Evolutionary conservation across 176 grass and related monocot genomes (phyloP), one percentile per base, ranked within the genome.

Genomic region (Alopecurus myosuroides): DNA sequence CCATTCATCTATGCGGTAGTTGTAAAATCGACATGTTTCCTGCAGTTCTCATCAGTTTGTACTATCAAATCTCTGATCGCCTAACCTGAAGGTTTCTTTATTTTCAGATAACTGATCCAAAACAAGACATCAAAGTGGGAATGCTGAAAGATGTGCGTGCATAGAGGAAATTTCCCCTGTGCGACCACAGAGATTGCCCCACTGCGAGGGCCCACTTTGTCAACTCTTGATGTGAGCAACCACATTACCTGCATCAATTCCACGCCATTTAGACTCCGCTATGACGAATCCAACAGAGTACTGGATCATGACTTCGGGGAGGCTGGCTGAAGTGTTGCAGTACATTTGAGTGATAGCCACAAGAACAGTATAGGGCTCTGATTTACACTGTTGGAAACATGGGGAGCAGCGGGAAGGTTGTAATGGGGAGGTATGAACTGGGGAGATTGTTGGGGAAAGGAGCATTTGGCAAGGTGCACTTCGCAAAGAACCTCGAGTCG

Each of bases 121-220:
- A 68, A 66, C 35, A 83, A 61, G 9, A 45, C 81, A 11, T 11
- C 28, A 72, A 84, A 87, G 62, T 68, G 80, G 95, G 93, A 87
- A 98, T 98, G 95, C 91, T 82, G 92, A 95, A 98, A 98, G 84
- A 95, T 98, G 95, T 98, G 93, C 66, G 85, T 95, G 50, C 63
- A 73, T 77, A 81, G 73, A 72, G 56, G 71, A 84, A 40, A 88
- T 74, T 84, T 55, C 26, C 40, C 56, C 19, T 79, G 81, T 61
- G 44, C 95, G n/a, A 18, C 77, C 70, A 72, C 82, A 40, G 62
- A 53, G 51, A 77, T 37, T 15, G 18, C 73, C 45, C 17, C 30
- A 37, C 74, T 20, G 30, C 65, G 35, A 67, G 78, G 80, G 81
- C 77, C 79, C 8, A 39, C 5, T 63, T 80, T 40, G 37, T 51